These are phyloP conservation scores for Neoscytalidium dimidiatum DNA, from an alignment of 2,329 filamentous ascomycete species.

Conservation along the genomic window DNA sequence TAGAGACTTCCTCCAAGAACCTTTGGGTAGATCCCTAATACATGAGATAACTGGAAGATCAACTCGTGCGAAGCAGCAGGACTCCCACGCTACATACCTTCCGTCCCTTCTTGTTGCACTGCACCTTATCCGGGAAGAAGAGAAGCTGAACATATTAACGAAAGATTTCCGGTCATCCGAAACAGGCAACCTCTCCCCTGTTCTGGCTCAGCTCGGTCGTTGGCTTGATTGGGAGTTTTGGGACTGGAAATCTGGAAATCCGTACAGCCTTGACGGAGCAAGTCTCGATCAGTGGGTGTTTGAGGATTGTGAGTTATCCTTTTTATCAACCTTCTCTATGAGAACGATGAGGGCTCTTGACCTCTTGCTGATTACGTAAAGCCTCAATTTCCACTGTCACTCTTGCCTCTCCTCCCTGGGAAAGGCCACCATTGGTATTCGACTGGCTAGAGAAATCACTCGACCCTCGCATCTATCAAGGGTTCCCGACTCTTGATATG, in stretches of 20 bases:
- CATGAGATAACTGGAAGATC: conserved; percentile 8
- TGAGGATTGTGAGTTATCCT: conserved; percentile 49
- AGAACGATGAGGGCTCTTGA: too few species aligned
- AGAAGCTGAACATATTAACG: conserved; percentile 71
- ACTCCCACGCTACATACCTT: conserved; percentile 46
- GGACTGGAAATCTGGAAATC: conserved; percentile 53
- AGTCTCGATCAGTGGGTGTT: conserved; percentile 57
- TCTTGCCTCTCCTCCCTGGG: conserved; percentile 36
- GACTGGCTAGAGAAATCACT: conserved; percentile 46
- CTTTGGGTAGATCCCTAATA: conserved; percentile 32
- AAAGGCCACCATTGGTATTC: conserved; percentile 60
- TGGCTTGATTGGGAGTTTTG: conserved; percentile 79
- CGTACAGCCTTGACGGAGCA: conserved; percentile 63
- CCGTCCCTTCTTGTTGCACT: conserved; percentile 71
- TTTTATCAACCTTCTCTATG: not conserved
- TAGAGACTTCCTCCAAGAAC: conserved; percentile 36
- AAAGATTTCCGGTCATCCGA: conserved; percentile 50
- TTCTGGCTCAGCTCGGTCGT: conserved; percentile 76
- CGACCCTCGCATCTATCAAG: conserved; percentile 31
- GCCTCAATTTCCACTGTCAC: conserved; percentile 13
- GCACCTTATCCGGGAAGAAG: conserved; percentile 86
- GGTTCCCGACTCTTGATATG: conserved; percentile 40
- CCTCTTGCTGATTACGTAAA: not conserved
- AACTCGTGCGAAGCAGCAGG: conserved; percentile 12
- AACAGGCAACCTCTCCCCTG: conserved; percentile 61